These are phyloP conservation scores for Neopestalotiopsis rosae DNA, from an alignment of 2,329 filamentous ascomycete genomes.

Conservation along the genomic window DNA sequence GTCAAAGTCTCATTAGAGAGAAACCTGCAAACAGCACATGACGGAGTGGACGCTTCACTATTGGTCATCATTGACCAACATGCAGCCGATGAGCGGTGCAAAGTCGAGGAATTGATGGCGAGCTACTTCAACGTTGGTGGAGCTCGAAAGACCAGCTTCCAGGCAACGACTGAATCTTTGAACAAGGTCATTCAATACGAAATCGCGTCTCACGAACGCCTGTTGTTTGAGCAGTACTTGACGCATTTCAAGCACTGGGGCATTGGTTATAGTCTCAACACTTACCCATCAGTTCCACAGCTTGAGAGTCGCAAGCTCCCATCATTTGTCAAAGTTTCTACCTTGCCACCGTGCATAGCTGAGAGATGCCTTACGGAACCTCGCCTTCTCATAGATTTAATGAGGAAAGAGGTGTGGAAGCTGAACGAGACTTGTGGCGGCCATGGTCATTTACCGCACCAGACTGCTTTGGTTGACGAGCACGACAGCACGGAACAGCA, in stretches of 20 bases:
- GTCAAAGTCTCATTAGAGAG: conserved; percentile 54
- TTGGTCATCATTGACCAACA: conserved; percentile 90
- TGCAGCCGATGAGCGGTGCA: conserved; percentile 87
- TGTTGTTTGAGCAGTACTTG: conserved; percentile 59
- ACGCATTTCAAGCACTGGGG: conserved; percentile 76
- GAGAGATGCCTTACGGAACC: conserved; percentile 80
- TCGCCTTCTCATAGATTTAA: conserved; percentile 71
- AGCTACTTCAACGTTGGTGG: conserved; percentile 47
- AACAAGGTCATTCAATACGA: conserved; percentile 68
- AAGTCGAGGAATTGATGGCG: conserved; percentile 74
- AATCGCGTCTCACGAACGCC: conserved; percentile 63
- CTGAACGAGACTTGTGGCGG: conserved; percentile 52
- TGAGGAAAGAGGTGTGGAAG: conserved; percentile 78
- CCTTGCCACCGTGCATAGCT: conserved; percentile 73
- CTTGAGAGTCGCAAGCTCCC: conserved; percentile 1
- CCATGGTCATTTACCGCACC: not conserved
- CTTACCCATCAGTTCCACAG: conserved; percentile 17
- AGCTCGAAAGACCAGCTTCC: conserved; percentile 2
- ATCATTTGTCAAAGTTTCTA: conserved; percentile 52
- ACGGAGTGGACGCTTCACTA: conserved; percentile 32
- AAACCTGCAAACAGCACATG: not conserved
- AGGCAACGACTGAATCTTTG: conserved; percentile 43
- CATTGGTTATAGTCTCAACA: conserved; percentile 62
- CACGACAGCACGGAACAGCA: conserved; percentile 24
- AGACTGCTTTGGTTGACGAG: not conserved